Percentiles rank a stretch among this genome's conserved stretches.
These are phyloP conservation scores for Paramecium primaurelia DNA, from an alignment of 73 alveolate species.

Conservation along the genomic window DNA sequence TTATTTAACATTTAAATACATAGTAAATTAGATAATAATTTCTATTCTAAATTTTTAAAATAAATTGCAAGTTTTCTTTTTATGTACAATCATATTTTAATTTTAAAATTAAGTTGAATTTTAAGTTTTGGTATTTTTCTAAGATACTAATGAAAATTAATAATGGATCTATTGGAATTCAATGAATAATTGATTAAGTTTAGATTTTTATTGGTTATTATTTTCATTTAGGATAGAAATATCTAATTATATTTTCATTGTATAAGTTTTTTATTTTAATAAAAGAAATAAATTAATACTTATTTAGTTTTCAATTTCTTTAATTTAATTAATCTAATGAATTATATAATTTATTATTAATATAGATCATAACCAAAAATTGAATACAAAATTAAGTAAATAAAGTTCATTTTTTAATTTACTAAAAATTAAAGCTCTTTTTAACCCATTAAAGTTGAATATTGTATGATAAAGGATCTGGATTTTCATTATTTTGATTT, in stretches of 20 bases:
- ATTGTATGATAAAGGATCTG: background rate
- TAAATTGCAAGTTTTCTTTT: background rate
- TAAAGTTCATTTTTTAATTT: background rate
- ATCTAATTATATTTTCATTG: background rate
- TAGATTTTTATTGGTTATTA: background rate
- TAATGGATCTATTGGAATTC: background rate
- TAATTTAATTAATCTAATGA: background rate
- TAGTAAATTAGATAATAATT: background rate
- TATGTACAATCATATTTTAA: background rate
- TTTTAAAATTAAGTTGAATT: background rate
- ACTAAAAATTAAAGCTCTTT: background rate
- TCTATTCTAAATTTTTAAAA: background rate
- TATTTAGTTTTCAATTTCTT: background rate
- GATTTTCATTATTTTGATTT: background rate
- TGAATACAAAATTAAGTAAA: background rate
- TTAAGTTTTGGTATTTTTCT: background rate
- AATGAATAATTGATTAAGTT: background rate
- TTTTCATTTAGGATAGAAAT: background rate
- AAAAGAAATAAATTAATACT: background rate
- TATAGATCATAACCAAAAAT: background rate
- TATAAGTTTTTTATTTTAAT: background rate
- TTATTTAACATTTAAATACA: background rate
- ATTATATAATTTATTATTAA: too few species aligned
- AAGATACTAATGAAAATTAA: background rate
- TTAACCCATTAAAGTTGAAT: background rate